These are phyloP conservation scores for Hyaloperonospora arabidopsidis DNA, from an alignment of 352 stramenopile species.

Conservation along the genomic window DNA sequence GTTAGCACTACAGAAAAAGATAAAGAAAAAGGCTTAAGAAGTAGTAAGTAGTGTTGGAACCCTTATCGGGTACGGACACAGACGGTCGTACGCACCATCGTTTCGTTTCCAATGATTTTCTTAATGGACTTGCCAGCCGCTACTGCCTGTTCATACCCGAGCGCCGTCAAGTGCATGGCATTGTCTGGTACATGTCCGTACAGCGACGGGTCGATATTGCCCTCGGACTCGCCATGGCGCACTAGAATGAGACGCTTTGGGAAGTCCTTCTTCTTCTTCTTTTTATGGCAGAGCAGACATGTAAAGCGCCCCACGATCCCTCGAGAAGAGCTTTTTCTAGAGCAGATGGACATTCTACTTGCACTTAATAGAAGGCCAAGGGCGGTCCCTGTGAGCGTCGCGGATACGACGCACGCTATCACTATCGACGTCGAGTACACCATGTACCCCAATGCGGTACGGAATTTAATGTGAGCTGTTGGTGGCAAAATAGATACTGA, in stretches of 20 bases:
- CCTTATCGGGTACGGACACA: too few relatives aligned
- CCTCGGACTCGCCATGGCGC: conserved; percentile 77
- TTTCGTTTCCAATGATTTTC: conserved; percentile 66
- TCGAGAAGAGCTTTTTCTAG: conserved; percentile 13
- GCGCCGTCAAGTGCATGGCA: conserved; percentile 72
- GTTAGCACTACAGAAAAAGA: not conserved
- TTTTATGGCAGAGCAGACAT: conserved; percentile 35
- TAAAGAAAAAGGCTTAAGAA: not conserved
- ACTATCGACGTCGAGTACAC: conserved; percentile 43
- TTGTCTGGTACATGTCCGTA: conserved; percentile 77
- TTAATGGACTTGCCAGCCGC: conserved; percentile 64
- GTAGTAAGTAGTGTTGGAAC: too few relatives aligned
- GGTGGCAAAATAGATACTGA: too few relatives aligned
- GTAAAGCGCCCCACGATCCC: conserved; percentile 28
- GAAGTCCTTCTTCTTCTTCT: conserved; percentile 36
- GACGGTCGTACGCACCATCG: conserved; percentile 37
- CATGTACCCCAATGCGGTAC: too few relatives aligned
- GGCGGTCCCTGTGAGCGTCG: conserved; percentile 34
- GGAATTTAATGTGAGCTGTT: too few relatives aligned
- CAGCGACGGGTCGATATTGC: conserved; percentile 75
- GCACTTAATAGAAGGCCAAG: conserved; percentile 29
- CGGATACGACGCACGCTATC: conserved; percentile 36
- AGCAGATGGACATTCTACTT: conserved; percentile 12
- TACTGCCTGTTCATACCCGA: conserved; percentile 71
- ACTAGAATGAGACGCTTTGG: conserved; percentile 80